Conservation (phyloP, 345 rosid species). For the Hibiscus mutabilis region DNA sequence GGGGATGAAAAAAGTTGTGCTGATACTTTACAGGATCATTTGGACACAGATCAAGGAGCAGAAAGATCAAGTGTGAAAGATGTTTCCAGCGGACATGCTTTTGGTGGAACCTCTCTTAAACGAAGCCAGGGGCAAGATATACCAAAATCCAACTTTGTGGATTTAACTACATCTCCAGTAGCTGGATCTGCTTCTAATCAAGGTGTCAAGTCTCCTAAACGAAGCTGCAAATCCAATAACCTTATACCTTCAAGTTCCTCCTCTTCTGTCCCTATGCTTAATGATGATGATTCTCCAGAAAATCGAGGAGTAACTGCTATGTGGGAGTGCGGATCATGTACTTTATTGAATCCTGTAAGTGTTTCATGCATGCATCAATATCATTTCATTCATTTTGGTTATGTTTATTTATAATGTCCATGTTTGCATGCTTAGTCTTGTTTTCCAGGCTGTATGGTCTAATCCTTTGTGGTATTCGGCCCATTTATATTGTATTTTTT, state of each 20-base stretch:
- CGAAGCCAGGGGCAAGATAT: conserved; percentile 32
- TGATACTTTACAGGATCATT: conserved; percentile 27
- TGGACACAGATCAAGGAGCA: conserved; percentile 12
- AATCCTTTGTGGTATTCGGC: no score
- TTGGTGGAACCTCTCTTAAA: conserved; percentile 28
- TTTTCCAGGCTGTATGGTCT: no score
- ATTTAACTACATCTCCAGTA: conserved; percentile 23
- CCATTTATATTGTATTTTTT: background rate
- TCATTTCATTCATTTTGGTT: background rate
- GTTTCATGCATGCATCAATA: background rate
- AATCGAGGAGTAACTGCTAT: conserved; percentile 23
- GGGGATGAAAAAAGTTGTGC: conserved; percentile 37
- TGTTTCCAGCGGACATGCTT: conserved; percentile 14
- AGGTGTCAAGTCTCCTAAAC: conserved; percentile 29
- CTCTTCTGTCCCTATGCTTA: conserved; percentile 17
- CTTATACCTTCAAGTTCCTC: conserved; percentile 16
- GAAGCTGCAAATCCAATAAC: conserved; percentile 29
- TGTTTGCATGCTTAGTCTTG: no score
- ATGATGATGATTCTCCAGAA: conserved; percentile 20
- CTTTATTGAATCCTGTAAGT: conserved; percentile 78
- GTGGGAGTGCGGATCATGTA: conserved; percentile 80
- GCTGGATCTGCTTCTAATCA: conserved; percentile 8
- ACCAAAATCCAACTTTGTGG: conserved; percentile 26
- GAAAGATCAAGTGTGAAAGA: conserved; percentile 16
- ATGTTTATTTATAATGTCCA: no score